Evolutionary conservation across 2,329 filamentous ascomycete genomes (phyloP).

Genomic region (Neobulgaria alba): DNA sequence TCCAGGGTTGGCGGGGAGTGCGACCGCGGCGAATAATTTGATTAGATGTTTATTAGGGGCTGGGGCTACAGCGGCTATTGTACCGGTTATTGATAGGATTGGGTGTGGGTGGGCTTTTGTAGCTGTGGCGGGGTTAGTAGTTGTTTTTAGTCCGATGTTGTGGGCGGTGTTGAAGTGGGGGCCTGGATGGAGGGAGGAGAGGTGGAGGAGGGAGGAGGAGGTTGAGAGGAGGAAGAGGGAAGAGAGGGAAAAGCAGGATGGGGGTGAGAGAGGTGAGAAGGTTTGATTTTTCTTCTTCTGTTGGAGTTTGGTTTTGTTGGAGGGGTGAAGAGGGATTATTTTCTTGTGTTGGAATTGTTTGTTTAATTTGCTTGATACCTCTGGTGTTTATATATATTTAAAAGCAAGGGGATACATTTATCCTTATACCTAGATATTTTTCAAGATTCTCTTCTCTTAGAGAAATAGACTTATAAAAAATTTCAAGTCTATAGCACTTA

Average conservation of each 20-base stretch:
- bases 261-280: too few relatives aligned
- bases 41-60: conserved; percentile 9
- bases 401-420: too few relatives aligned
- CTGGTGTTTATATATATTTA: too few relatives aligned
- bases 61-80: conserved; percentile 4
- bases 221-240: background rate
- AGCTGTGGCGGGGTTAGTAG: conserved; percentile 41
- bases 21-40: conserved; percentile 10
- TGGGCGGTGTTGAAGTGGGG: conserved; percentile 38
- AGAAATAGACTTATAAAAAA: too few relatives aligned
- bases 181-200: conserved; percentile 36
- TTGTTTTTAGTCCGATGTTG: conserved; percentile 35
- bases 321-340: too few relatives aligned
- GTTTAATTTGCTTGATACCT: too few relatives aligned
- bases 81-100: conserved; percentile 7
- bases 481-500: too few relatives aligned
- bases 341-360: too few relatives aligned
- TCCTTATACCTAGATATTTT: too few relatives aligned
- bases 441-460: too few relatives aligned
- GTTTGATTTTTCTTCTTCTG: too few relatives aligned
- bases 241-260: background rate
- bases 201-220: background rate
- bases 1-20: conserved; percentile 3
- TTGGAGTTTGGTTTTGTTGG: too few relatives aligned
- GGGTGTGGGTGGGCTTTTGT: conserved; percentile 46